Percentiles rank a stretch among this genome's conserved stretches.
These are phyloP conservation scores for Clonostachys chloroleuca DNA, from an alignment of 2,329 filamentous ascomycete species.

Conservation along the genomic window DNA sequence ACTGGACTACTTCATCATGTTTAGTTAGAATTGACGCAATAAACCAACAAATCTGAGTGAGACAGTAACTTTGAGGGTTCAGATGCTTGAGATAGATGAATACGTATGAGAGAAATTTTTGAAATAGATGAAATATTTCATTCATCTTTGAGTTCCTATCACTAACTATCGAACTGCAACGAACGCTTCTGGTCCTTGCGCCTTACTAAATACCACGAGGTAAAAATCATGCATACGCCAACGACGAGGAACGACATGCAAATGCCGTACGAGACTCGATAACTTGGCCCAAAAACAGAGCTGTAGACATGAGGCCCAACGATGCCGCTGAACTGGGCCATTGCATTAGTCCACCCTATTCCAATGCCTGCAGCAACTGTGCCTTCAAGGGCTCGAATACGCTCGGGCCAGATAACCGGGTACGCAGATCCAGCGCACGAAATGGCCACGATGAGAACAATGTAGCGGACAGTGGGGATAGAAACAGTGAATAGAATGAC, in stretches of 20 bases:
- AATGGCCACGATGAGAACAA: conserved; percentile 31
- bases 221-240: conserved; percentile 11
- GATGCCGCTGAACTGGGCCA: conserved; percentile 26
- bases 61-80: too few species aligned
- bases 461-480: conserved; percentile 24
- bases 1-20: too few species aligned
- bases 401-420: conserved; percentile 31
- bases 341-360: conserved; percentile 27
- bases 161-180: too few species aligned
- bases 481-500: conserved; percentile 29
- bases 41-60: too few species aligned
- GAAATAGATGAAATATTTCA: too few species aligned
- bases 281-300: conserved; percentile 28
- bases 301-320: conserved; percentile 33
- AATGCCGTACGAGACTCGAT: conserved; percentile 26
- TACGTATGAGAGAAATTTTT: too few species aligned
- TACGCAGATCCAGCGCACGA: conserved; percentile 29
- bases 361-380: conserved; percentile 29
- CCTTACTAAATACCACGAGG: conserved; percentile 12
- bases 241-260: conserved; percentile 23
- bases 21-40: too few species aligned
- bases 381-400: conserved; percentile 28
- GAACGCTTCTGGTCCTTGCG: conserved; percentile 4
- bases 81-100: too few species aligned
- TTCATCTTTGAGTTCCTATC: too few species aligned